Conservation (phyloP, 768 basidiomycete genomes). For the Pholiota microspora region DNA sequence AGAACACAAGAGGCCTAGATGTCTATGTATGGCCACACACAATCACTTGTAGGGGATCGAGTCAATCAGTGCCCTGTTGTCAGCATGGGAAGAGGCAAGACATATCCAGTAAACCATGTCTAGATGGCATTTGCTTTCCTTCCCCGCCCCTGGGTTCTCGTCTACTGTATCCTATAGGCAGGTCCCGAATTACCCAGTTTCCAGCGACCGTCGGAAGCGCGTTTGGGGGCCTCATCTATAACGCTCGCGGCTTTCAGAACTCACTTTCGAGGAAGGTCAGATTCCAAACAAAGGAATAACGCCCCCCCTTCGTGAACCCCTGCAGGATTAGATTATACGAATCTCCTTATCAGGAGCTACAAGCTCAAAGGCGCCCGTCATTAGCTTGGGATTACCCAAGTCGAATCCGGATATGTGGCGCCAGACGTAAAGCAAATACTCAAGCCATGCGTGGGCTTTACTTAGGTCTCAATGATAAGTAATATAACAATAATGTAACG, state of each 20-base stretch:
- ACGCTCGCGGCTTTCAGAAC: too few species aligned
- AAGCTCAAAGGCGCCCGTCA: too few species aligned
- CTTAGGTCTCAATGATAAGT: constrained; percentile 25
- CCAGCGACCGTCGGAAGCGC: not conserved
- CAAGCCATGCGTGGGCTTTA: constrained; percentile 29
- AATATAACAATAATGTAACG: constrained; percentile 27
- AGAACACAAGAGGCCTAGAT: constrained; percentile 11
- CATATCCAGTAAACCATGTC: constrained; percentile 14
- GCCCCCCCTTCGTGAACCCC: not conserved
- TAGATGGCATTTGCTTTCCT: constrained; percentile 9
- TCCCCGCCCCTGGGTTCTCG: constrained; percentile 14
- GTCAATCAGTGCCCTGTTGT: constrained; percentile 14
- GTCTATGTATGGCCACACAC: constrained; percentile 5
- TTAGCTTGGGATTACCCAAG: constrained; percentile 20
- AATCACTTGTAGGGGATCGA: constrained; percentile 1
- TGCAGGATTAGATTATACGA: not conserved
- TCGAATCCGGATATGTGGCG: constrained; percentile 43
- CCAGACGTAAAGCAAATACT: constrained; percentile 36
- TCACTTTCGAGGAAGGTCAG: constrained; percentile 18
- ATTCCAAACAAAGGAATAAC: constrained; percentile 17
- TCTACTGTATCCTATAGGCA: constrained; percentile 15
- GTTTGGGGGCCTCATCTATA: too few species aligned
- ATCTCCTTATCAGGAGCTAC: not conserved
- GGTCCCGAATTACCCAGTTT: not conserved
- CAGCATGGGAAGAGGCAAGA: constrained; percentile 19